phyloP scores from a whole-genome alignment of 805 yeast species.

The Cephaloascus fragrans region DNA sequence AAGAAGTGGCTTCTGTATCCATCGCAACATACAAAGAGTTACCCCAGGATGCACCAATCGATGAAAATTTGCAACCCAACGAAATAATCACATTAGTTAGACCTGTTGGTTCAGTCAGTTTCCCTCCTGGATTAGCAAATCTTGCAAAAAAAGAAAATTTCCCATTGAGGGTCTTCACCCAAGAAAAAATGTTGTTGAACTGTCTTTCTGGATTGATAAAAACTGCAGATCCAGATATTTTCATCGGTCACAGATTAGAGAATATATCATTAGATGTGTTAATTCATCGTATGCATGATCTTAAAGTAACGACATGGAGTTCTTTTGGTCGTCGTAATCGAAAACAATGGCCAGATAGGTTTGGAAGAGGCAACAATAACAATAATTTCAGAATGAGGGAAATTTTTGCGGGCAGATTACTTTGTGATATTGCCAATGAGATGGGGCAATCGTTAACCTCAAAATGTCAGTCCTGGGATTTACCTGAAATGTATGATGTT shows the following conservation, averaged over 20 bases:
- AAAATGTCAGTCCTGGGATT: conserved; percentile 91
- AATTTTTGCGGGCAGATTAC: conserved; percentile 71
- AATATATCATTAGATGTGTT: conserved; percentile 69
- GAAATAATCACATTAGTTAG: conserved; percentile 66
- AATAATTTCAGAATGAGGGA: conserved; percentile 52
- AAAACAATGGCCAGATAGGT: conserved; percentile 68
- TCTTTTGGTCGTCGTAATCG: conserved; percentile 75
- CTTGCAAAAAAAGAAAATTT: conserved; percentile 46
- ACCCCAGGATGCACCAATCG: conserved; percentile 68
- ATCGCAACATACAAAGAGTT: conserved; percentile 60
- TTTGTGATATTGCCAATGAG: conserved; percentile 91
- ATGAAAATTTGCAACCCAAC: conserved; percentile 50
- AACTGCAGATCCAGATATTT: conserved; percentile 80
- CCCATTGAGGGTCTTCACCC: conserved; percentile 49
- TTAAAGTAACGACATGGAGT: conserved; percentile 69
- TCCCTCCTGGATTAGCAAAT: conserved; percentile 70
- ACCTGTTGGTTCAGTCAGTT: conserved; percentile 54
- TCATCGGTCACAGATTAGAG: conserved; percentile 82
- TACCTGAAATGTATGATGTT: conserved; percentile 81
- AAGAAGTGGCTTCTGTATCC: conserved; percentile 81
- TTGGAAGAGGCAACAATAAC: conserved; percentile 45
- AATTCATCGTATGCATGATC: conserved; percentile 70
- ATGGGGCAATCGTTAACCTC: conserved; percentile 88
- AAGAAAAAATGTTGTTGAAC: conserved; percentile 65
- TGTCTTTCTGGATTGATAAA: conserved; percentile 67